phyloP scores from a whole-genome alignment of 1,284 basidiomycete genomes.

The Phellopilus nigrolimitatus region DNA sequence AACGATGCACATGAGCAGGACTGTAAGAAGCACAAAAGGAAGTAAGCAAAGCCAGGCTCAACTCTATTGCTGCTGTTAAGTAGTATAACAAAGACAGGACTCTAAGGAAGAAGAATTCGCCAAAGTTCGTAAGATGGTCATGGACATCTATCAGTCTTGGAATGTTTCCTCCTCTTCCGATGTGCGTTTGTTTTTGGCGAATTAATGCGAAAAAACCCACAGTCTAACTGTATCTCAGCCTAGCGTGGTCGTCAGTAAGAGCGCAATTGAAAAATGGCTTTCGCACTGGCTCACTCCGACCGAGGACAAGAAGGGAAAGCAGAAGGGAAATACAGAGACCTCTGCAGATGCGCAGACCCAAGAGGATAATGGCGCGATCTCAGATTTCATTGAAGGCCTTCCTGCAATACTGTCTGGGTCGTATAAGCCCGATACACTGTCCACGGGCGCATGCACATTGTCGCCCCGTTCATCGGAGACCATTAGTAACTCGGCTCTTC shows the following conservation, averaged over 20 bases:
- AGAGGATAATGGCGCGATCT: background rate
- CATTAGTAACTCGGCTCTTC: slow-evolving; percentile 36
- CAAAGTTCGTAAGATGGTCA: slow-evolving; percentile 46
- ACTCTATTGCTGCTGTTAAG: slow-evolving; percentile 1
- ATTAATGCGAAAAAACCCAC: background rate
- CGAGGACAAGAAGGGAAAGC: background rate
- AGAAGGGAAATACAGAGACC: background rate
- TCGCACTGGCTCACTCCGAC: slow-evolving; percentile 34
- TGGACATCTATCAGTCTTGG: slow-evolving; percentile 63
- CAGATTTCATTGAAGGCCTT: background rate
- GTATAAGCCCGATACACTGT: background rate
- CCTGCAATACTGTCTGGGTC: background rate
- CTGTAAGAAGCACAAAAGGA: slow-evolving; percentile 46
- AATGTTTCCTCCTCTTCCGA: slow-evolving; percentile 42
- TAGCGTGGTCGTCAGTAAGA: slow-evolving; percentile 49
- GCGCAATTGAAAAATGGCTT: slow-evolving; percentile 60
- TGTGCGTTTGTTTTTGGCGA: slow-evolving; percentile 38
- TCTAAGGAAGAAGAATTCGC: slow-evolving; percentile 41
- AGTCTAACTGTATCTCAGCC: slow-evolving; percentile 3
- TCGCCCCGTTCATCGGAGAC: slow-evolving; percentile 17
- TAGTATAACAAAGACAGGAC: slow-evolving; percentile 36
- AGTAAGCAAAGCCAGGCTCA: slow-evolving; percentile 34
- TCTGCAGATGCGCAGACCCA: background rate
- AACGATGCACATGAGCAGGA: slow-evolving; percentile 51
- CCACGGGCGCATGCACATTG: background rate